Evolutionary conservation across 305 asterid genomes (phyloP).

Genomic region (Ajuga reptans): DNA sequence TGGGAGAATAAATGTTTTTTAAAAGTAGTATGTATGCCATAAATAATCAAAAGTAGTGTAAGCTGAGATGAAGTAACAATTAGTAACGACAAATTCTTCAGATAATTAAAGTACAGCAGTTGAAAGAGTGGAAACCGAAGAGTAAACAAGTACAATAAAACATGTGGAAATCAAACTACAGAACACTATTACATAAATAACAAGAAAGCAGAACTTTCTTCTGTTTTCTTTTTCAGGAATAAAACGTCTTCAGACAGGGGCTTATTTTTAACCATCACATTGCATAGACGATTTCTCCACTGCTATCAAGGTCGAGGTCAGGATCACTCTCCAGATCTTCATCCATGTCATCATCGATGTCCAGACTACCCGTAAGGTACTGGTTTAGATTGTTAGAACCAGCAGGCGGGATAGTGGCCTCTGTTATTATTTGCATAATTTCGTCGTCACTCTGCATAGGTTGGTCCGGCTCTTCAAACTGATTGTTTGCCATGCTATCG

Average conservation of each 20-base stretch:
- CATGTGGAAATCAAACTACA: slow-evolving; percentile 10
- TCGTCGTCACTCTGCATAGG: slow-evolving; percentile 77
- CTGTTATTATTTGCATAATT: slow-evolving; percentile 82
- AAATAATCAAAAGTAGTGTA: too few relatives aligned
- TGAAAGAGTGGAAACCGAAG: not conserved
- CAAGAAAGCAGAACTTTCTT: slow-evolving; percentile 9
- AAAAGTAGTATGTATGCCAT: too few relatives aligned
- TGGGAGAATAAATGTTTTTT: too few relatives aligned
- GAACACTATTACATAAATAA: slow-evolving; percentile 10
- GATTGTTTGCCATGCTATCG: slow-evolving; percentile 39
- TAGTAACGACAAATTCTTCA: not conserved
- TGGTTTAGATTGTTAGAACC: slow-evolving; percentile 60
- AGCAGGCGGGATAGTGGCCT: slow-evolving; percentile 84
- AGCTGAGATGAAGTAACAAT: too few relatives aligned
- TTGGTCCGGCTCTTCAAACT: slow-evolving; percentile 81
- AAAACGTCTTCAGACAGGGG: not conserved
- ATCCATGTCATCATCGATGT: slow-evolving; percentile 78
- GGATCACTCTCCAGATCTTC: slow-evolving; percentile 87
- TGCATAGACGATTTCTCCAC: slow-evolving; percentile 87
- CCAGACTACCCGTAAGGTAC: slow-evolving; percentile 70
- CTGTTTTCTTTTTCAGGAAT: not conserved
- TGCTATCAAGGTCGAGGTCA: slow-evolving; percentile 85
- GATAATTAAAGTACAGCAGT: not conserved
- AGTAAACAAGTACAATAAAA: slow-evolving; percentile 7
- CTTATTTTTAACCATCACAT: slow-evolving; percentile 31